Conservation (phyloP, 2,329 filamentous ascomycete genomes). For the Torrubiellomyces zombiae region DNA sequence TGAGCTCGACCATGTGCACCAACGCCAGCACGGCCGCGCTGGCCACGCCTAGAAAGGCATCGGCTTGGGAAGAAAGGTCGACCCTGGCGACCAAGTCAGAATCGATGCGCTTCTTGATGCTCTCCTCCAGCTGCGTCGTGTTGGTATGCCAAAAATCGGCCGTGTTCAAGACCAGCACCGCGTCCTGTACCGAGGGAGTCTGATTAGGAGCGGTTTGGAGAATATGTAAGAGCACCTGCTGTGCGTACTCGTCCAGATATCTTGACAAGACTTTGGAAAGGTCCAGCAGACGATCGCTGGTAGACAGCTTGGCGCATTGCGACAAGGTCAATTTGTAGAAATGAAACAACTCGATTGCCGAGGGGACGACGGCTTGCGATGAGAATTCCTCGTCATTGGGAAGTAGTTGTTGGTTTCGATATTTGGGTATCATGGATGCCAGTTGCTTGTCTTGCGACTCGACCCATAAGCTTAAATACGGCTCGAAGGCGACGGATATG, state of each 20-base stretch:
- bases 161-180: constrained; percentile 80
- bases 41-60: constrained; percentile 89
- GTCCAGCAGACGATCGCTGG: constrained; percentile 71
- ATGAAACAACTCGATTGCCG: constrained; percentile 91
- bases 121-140: constrained; percentile 84
- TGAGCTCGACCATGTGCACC: constrained; percentile 67
- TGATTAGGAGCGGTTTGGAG: constrained; percentile 38
- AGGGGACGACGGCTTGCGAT: constrained; percentile 73
- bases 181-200: constrained; percentile 49
- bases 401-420: constrained; percentile 66
- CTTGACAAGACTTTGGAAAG: constrained; percentile 74
- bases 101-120: constrained; percentile 82
- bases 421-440: constrained; percentile 69
- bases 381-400: constrained; percentile 84
- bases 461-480: constrained; percentile 92
- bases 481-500: constrained; percentile 93
- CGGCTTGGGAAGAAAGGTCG: constrained; percentile 82
- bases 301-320: constrained; percentile 92
- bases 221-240: constrained; percentile 71
- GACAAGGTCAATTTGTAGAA: constrained; percentile 88
- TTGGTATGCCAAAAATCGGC: constrained; percentile 96
- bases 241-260: constrained; percentile 88
- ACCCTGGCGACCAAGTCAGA: constrained; percentile 57
- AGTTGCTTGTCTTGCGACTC: constrained; percentile 88
- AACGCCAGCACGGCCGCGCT: constrained; percentile 72